Conservation (phyloP, 306 rosid genomes). For the Begonia masoniana region DNA sequence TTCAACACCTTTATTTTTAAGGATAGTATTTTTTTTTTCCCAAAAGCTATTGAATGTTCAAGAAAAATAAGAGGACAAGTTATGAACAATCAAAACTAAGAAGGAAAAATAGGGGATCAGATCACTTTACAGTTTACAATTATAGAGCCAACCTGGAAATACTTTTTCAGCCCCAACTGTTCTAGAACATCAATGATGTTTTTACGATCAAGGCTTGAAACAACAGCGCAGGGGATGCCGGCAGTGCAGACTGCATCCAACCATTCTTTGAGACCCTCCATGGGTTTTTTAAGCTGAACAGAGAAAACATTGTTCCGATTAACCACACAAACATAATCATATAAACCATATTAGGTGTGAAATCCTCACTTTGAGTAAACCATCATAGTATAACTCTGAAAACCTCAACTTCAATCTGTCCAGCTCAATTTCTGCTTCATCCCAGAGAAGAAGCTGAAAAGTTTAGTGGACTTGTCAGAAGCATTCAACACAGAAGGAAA, state of each 20-base stretch:
- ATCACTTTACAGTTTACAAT: too few relatives aligned
- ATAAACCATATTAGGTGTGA: conserved; percentile 5
- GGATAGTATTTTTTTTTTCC: neutral
- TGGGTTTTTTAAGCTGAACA: conserved; percentile 57
- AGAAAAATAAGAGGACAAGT: neutral
- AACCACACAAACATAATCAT: too few relatives aligned
- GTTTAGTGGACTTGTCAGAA: conserved; percentile 13
- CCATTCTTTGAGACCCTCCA: conserved; percentile 86
- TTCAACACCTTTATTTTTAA: too few relatives aligned
- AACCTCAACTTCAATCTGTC: conserved; percentile 59
- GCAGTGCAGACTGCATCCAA: conserved; percentile 82
- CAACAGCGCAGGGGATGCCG: conserved; percentile 88
- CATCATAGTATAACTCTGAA: conserved; percentile 64
- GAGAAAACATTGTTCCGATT: neutral
- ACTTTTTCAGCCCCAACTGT: conserved; percentile 62
- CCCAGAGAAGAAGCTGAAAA: conserved; percentile 59
- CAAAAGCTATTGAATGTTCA: neutral
- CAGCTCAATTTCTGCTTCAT: conserved; percentile 39
- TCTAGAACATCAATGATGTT: conserved; percentile 59
- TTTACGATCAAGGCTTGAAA: conserved; percentile 86
- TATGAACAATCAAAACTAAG: neutral
- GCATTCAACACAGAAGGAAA: neutral
- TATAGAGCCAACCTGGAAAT: conserved; percentile 59
- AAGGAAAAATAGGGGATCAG: too few relatives aligned
- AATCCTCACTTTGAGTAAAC: conserved; percentile 63